Percentiles rank a stretch among this genome's conserved stretches.
These are phyloP conservation scores for Candolleomyces aberdarensis DNA, from an alignment of 768 basidiomycete species.

Conservation along the genomic window DNA sequence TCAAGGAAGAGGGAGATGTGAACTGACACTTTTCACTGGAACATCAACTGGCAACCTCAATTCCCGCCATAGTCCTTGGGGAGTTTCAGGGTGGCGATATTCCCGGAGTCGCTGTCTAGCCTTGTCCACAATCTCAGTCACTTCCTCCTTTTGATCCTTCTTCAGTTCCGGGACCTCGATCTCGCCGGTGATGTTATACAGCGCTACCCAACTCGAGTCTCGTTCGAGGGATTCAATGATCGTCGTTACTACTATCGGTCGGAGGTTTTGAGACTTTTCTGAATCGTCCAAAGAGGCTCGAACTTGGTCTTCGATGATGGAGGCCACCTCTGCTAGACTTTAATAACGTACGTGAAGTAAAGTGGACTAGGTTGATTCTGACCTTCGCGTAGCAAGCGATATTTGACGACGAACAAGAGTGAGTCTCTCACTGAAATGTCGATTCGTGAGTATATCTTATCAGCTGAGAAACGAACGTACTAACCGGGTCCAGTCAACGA, in stretches of 20 bases:
- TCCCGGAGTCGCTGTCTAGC: conserved; percentile 36
- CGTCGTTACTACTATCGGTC: conserved; percentile 42
- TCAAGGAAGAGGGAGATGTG: conserved; percentile 5
- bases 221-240: conserved; percentile 58
- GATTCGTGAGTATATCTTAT: conserved; percentile 9
- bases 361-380: conserved; percentile 1
- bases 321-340: conserved; percentile 58
- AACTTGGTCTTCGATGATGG: conserved; percentile 51
- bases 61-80: conserved; percentile 61
- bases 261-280: conserved; percentile 30
- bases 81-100: conserved; percentile 37
- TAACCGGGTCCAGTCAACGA: conserved; percentile 60
- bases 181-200: conserved; percentile 70
- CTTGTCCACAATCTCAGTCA: conserved; percentile 9
- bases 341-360: not conserved
- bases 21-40: conserved; percentile 72
- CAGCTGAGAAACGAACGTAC: conserved; percentile 11
- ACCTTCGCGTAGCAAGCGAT: conserved; percentile 86
- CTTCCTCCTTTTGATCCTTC: conserved; percentile 30
- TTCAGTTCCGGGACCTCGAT: conserved; percentile 50
- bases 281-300: conserved; percentile 36
- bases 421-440: conserved; percentile 53
- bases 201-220: conserved; percentile 64
- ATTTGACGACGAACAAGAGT: conserved; percentile 62
- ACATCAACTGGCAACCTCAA: conserved; percentile 85